These are phyloP conservation scores for Crithidia acanthocephali DNA, from an alignment of 208 protist genomes.

Conservation along the genomic window DNA sequence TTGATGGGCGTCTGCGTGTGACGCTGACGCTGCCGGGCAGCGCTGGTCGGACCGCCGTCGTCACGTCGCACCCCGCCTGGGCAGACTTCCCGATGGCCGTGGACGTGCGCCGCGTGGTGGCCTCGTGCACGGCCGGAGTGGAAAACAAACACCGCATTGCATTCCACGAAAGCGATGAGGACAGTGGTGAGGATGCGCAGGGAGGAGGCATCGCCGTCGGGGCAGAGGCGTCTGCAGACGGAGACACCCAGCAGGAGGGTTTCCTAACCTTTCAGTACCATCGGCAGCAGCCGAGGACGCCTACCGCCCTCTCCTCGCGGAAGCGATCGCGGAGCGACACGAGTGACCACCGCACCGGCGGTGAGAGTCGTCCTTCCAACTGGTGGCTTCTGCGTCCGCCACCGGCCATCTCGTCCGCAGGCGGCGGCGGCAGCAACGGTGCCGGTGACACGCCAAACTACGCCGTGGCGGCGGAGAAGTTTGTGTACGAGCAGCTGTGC, in stretches of 20 bases:
- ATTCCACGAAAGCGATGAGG: not conserved
- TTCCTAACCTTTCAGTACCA: slow-evolving; percentile 37
- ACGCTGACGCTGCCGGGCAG: slow-evolving; percentile 19
- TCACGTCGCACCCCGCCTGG: slow-evolving; percentile 27
- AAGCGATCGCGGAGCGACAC: slow-evolving; percentile 2
- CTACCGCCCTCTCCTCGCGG: not conserved
- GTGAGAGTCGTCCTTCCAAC: not conserved
- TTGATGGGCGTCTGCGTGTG: slow-evolving; percentile 16
- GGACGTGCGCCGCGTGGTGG: slow-evolving; percentile 12
- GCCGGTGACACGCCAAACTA: slow-evolving; percentile 44
- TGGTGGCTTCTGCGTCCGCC: slow-evolving; percentile 36
- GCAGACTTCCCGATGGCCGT: slow-evolving; percentile 18
- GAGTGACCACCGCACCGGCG: not conserved
- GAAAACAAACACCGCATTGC: not conserved
- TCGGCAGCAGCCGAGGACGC: not conserved
- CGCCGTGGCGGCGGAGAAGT: slow-evolving; percentile 71
- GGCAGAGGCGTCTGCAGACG: not conserved
- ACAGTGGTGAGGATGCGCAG: not conserved
- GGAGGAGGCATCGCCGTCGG: not conserved
- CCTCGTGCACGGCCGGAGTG: not conserved
- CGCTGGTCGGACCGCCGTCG: slow-evolving; percentile 3
- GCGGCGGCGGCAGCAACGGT: too few species aligned
- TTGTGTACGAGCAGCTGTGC: slow-evolving; percentile 62
- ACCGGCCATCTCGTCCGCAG: slow-evolving; percentile 7
- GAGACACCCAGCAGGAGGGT: not conserved